Evolutionary conservation across 352 stramenopile species (phyloP).

Genomic region (Chrysophaeum taylorii): DNA sequence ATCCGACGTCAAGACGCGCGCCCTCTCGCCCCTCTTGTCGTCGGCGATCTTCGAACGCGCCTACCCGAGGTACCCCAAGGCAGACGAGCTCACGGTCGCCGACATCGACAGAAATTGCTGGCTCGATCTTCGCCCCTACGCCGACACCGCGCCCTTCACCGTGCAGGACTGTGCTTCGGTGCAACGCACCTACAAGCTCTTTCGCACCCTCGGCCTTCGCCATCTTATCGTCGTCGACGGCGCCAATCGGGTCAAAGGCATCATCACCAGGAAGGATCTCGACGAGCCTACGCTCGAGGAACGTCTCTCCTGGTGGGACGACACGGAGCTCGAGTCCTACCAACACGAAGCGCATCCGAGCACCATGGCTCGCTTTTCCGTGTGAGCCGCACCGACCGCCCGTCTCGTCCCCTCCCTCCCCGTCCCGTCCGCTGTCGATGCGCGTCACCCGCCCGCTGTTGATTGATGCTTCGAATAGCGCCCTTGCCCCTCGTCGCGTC

Average conservation of each 20-base stretch:
- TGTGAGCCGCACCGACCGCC: too few relatives aligned
- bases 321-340: neutral
- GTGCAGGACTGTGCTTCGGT: slow-evolving; percentile 89
- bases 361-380: neutral
- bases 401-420: too few relatives aligned
- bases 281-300: slow-evolving; percentile 5
- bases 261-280: slow-evolving; percentile 56
- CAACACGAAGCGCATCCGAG: slow-evolving; percentile 3
- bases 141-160: slow-evolving; percentile 88
- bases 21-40: slow-evolving; percentile 51
- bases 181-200: slow-evolving; percentile 86
- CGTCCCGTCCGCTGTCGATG: too few relatives aligned
- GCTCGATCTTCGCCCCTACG: slow-evolving; percentile 90
- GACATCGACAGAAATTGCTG: slow-evolving; percentile 69
- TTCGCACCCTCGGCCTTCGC: slow-evolving; percentile 61
- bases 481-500: too few relatives aligned
- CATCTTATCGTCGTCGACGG: slow-evolving; percentile 40
- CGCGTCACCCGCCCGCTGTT: too few relatives aligned
- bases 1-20: slow-evolving; percentile 38
- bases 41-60: slow-evolving; percentile 60
- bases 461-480: too few relatives aligned
- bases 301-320: neutral
- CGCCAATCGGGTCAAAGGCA: slow-evolving; percentile 56
- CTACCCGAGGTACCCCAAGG: slow-evolving; percentile 59
- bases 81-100: slow-evolving; percentile 54